Evolutionary conservation across 75 land plant genomes (phyloP).

Genomic region (Azolla pinnata): DNA sequence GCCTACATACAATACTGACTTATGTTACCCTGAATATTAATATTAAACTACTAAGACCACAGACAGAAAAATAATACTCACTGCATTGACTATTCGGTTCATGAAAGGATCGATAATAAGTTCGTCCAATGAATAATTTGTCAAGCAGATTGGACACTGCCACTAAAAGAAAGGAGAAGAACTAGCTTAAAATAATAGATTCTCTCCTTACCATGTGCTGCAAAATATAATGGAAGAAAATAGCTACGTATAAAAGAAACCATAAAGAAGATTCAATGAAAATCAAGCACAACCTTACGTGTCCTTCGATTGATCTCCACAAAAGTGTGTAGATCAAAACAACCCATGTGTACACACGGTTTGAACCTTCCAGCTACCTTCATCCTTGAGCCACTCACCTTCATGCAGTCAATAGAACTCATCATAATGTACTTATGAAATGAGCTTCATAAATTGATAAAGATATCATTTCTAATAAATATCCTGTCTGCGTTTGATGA

Average conservation of each 20-base stretch:
- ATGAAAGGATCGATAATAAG: conserved; percentile 33
- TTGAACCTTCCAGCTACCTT: conserved; percentile 86
- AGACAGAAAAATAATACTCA: conserved; percentile 7
- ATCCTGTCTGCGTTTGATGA: no score
- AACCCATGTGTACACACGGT: conserved; percentile 93
- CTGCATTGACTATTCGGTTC: conserved; percentile 20
- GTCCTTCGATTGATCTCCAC: conserved; percentile 94
- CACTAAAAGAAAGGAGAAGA: conserved; percentile 18
- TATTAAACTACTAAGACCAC: background rate
- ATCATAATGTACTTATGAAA: no score
- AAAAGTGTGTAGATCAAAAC: conserved; percentile 93
- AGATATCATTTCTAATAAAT: no score
- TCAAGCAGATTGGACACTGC: conserved; percentile 35
- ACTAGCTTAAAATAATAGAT: background rate
- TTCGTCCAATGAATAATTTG: conserved; percentile 24
- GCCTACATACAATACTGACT: background rate
- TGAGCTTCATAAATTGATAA: no score
- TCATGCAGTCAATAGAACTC: no score
- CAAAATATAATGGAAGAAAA: background rate
- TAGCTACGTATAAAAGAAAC: conserved; percentile 2
- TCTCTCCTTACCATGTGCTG: background rate
- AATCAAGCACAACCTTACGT: conserved; percentile 50
- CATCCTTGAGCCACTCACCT: conserved; percentile 98
- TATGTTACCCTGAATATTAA: background rate
- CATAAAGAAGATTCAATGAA: background rate